Conservation (phyloP, 2,329 filamentous ascomycete genomes). For the Xylaria sp. region DNA sequence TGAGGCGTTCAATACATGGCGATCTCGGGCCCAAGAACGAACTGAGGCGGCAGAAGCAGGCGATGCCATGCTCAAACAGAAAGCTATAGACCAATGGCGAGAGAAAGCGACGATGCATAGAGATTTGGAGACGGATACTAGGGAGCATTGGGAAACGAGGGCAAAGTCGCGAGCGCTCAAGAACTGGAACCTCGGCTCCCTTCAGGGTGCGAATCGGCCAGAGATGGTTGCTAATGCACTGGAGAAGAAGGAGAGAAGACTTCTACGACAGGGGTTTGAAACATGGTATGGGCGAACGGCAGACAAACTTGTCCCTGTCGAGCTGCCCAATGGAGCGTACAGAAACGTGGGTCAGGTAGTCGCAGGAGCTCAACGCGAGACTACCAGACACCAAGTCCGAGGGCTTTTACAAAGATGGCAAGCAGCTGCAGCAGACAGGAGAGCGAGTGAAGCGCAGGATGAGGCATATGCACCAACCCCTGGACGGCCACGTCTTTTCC, state of each 20-base stretch:
- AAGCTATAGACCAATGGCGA: conserved; percentile 37
- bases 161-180: conserved; percentile 35
- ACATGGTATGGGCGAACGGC: conserved; percentile 39
- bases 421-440: conserved; percentile 27
- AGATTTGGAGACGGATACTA: conserved; percentile 32
- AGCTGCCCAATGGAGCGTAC: conserved; percentile 34
- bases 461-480: conserved; percentile 40
- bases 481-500: conserved; percentile 40
- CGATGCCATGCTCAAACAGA: conserved; percentile 34
- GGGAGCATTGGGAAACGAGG: conserved; percentile 35
- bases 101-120: conserved; percentile 26
- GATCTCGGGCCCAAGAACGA: conserved; percentile 33
- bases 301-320: conserved; percentile 38
- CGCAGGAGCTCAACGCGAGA: conserved; percentile 34
- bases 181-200: conserved; percentile 40
- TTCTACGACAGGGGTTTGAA: conserved; percentile 39
- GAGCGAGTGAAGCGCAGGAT: conserved; percentile 20
- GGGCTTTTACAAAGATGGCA: conserved; percentile 36
- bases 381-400: conserved; percentile 30
- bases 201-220: conserved; percentile 39
- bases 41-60: conserved; percentile 28
- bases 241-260: conserved; percentile 40
- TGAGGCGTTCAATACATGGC: conserved; percentile 38
- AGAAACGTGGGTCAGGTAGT: conserved; percentile 34
- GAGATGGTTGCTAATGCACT: conserved; percentile 39